A percentile compares a stretch with the other conserved stretches of the same genome.
Evolutionary conservation across 2,329 filamentous ascomycete species (phyloP).

Genomic region (Penicillium sp.): DNA sequence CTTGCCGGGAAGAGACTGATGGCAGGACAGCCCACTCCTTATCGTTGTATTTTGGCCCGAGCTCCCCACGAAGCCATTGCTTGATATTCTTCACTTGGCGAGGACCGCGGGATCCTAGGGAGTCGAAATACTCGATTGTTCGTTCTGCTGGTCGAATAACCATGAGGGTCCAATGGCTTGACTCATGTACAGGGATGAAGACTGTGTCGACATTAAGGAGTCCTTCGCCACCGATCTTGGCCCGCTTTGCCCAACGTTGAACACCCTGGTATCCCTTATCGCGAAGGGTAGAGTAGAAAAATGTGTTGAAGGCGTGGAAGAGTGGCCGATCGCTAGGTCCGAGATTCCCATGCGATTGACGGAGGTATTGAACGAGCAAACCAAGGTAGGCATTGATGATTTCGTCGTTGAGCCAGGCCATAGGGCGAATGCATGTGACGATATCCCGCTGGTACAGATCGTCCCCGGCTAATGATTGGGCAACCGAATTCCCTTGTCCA

Average conservation of each 20-base stretch:
- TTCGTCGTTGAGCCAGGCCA: conserved; percentile 48
- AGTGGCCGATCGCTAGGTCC: conserved; percentile 37
- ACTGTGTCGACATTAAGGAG: conserved; percentile 48
- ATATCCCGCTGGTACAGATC: conserved; percentile 38
- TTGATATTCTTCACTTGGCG: conserved; percentile 38
- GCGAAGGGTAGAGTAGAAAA: conserved; percentile 45
- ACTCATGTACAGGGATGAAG: conserved; percentile 49
- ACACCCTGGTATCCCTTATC: conserved; percentile 43
- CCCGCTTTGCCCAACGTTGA: conserved; percentile 45
- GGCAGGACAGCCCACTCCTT: conserved; percentile 45
- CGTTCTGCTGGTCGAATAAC: conserved; percentile 44
- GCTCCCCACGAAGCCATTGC: conserved; percentile 44
- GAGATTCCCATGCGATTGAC: conserved; percentile 32
- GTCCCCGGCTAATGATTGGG: conserved; percentile 35
- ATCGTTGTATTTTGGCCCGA: conserved; percentile 41
- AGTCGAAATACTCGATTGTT: conserved; percentile 51
- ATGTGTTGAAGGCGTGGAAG: conserved; percentile 46
- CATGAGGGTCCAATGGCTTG: conserved; percentile 49
- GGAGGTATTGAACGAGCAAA: conserved; percentile 42
- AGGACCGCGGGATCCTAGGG: conserved; percentile 35
- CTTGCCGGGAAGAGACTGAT: conserved; percentile 44
- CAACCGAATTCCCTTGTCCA: conserved; percentile 28
- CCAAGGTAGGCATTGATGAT: conserved; percentile 47
- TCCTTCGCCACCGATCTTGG: conserved; percentile 46
- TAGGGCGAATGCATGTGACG: conserved; percentile 34